phyloP scores from a whole-genome alignment of 495 filamentous ascomycete species.

The Trichoderma orchidacearum region DNA sequence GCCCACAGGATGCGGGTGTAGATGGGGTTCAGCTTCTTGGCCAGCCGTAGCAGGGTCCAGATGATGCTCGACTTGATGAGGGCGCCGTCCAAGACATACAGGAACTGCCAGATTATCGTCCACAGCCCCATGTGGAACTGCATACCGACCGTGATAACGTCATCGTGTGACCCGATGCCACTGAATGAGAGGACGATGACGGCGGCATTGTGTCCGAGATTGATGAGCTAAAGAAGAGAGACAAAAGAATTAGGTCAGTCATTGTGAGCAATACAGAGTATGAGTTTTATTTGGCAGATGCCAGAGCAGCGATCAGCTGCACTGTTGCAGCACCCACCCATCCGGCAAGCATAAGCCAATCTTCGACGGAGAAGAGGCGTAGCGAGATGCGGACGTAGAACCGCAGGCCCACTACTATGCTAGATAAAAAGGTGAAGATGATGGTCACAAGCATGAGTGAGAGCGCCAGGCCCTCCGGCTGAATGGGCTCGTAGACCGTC shows the following conservation, averaged over 20 bases:
- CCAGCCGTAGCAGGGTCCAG: not conserved
- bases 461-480: not conserved
- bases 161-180: not conserved
- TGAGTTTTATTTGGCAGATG: no score
- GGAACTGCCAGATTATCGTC: not conserved
- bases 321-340: not conserved
- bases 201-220: not conserved
- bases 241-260: no score
- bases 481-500: not conserved
- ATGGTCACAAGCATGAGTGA: not conserved
- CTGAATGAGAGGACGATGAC: not conserved
- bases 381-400: not conserved
- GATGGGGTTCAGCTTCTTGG: not conserved
- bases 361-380: not conserved
- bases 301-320: not conserved
- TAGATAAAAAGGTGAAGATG: not conserved
- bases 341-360: not conserved
- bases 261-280: no score
- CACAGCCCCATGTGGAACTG: not conserved
- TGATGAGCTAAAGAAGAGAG: not conserved
- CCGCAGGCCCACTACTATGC: not conserved
- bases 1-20: not conserved
- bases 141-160: not conserved
- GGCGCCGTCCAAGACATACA: not conserved
- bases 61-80: not conserved